Evolutionary conservation across 2,329 filamentous ascomycete genomes (phyloP), one percentile per base, ranked within the genome.

Genomic region (Phyllosticta citrichinensis): DNA sequence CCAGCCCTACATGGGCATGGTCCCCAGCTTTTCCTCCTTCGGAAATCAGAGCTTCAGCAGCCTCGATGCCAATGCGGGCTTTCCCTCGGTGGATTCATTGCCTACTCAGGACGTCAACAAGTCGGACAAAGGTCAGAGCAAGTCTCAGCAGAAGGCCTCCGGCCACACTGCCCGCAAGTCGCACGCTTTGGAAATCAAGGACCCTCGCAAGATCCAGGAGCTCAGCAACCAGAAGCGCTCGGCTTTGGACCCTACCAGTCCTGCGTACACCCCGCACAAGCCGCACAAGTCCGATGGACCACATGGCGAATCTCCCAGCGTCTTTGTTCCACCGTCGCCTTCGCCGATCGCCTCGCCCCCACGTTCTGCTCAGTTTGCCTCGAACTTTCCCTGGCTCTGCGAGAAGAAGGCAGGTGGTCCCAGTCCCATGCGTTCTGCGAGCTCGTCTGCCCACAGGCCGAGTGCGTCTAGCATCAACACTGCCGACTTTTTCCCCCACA

Each of bases 401-500:
- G 66, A 69, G 58, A 66, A 67, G 20, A 62, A 52, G 47, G n/a
- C n/a, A 11, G 35, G 9, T 22, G 20, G 8, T 6, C 14, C 52
- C 33, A 53, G 47, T 22, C 62, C 54, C 17, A 60, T 55, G 19
- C 58, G 61, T 2, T 56, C 40, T 5, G 62, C 67, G 24, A 66
- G 62, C 52, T 65, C 65, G 27, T 61, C 60, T 12, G 55, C 67
- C 56, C 70, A 71, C 55, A 71, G 73, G 63, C 68, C 65, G 35
- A 75, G 73, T 62, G 62, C 73, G 25, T 74, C 73, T 4, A 75
- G 73, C 61, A 69, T 75, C 52, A 71, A 73, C 56, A 76, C 74
- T 6, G 72, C 69, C 22, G 73, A 75, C 61, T 76, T 76, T 66
- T 76, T 76, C 52, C 74, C 74, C 10, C 71, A 65, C 9, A 75